A percentile compares a stretch with the other conserved stretches of the same genome.
These are phyloP conservation scores for Aspergillus thermomutatus DNA, from an alignment of 2,329 filamentous ascomycete species.

Conservation along the genomic window DNA sequence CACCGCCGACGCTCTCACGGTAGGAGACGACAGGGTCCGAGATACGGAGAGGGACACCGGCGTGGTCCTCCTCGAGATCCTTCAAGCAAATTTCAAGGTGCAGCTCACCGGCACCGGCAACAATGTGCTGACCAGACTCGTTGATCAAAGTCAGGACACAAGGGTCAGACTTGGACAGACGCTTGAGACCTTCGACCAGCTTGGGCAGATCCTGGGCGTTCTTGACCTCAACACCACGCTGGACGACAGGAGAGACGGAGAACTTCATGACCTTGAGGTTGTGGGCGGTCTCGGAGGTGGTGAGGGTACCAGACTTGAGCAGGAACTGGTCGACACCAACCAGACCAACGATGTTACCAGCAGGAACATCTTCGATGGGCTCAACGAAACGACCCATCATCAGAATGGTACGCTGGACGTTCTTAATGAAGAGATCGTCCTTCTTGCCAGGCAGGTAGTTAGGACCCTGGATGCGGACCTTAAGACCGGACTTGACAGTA, in stretches of 20 bases:
- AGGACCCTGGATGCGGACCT: constrained; percentile 99
- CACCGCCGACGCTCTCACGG: constrained; percentile 86
- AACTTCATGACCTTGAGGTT: constrained; percentile 99
- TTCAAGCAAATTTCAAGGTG: constrained; percentile 99
- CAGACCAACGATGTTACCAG: constrained; percentile 99
- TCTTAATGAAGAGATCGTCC: constrained; percentile 99
- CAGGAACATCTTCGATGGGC: constrained; percentile 97
- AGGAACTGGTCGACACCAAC: constrained; percentile 99
- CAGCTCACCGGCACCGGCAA: constrained; percentile 98
- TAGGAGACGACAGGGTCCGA: constrained; percentile 98
- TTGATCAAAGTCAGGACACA: constrained; percentile 89
- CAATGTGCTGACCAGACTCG: constrained; percentile 96
- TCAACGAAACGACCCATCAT: constrained; percentile 99
- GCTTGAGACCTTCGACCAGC: constrained; percentile 99
- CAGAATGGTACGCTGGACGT: constrained; percentile 98
- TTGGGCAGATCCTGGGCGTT: constrained; percentile 99
- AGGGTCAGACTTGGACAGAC: constrained; percentile 99
- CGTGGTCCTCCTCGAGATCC: constrained; percentile 99
- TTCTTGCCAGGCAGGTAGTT: constrained; percentile 99
- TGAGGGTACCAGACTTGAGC: constrained; percentile 99
- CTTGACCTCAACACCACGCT: constrained; percentile 98
- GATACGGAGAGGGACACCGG: constrained; percentile 94
- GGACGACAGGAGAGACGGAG: constrained; percentile 98
- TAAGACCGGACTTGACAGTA: constrained; percentile 95
- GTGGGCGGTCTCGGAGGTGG: constrained; percentile 94